Evolutionary conservation across 345 rosid species (phyloP), one percentile per base, ranked within the genome.

Genomic region (Populus davidiana): DNA sequence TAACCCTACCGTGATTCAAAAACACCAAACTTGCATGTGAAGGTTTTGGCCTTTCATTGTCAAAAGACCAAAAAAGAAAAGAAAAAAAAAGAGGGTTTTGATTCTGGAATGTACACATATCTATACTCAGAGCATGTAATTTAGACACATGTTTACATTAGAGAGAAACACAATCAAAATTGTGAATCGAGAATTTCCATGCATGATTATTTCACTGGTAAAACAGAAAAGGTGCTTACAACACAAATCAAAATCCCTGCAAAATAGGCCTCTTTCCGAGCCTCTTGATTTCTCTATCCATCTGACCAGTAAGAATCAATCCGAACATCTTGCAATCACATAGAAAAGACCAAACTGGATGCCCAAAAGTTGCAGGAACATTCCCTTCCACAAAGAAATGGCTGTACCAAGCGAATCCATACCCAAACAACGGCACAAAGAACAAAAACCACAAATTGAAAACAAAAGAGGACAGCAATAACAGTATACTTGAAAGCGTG

Each of bases 381-480:
- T 96, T 96, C 76, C 95, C 82, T 86, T 96, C 98, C 73, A 96
- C 94, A 83, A 92, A 93, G 88, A 96, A 93, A 83, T 96, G 98
- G 86, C 98, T 91, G 82, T 90, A 93, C 98, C 99, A 93, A 11
- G 94, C 97, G 71, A 81, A 81, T 11, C 96, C 99, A 77, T 96
- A 92, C 11, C 98, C 97, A 71, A 84, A 47, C 6, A 92, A n/a
- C 17, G 98, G 99, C 82, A 89, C 97, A 38, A 87, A 73, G 6
- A 88, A 38, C 76, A 96, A 8, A 74, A 86, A 69, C 92, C 96
- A 89, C 84, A 85, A 52, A 79, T 82, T 91, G 78, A 91, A 88
- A 78, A 87, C 17, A 71, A 92, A 12, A 27, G 98, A 87, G 76
- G 83, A 85, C 6, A 88, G 10, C 81, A 93, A 64, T 23, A 83